Evolutionary conservation across 371 early-diverging fungal species (phyloP).

Genomic region (Mucor velutinosus): DNA sequence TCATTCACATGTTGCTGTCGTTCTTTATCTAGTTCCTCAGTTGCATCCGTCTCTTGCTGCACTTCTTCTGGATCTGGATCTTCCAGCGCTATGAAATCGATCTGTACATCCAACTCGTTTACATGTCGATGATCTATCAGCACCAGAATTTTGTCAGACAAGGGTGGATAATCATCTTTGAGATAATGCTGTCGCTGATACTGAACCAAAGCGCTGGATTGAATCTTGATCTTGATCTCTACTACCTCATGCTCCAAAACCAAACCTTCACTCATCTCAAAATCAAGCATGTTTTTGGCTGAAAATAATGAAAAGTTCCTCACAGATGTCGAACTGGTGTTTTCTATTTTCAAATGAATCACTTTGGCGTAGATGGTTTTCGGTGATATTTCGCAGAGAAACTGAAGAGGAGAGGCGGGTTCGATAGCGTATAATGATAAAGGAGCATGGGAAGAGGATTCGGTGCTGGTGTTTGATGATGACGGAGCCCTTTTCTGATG

Average conservation of each 20-base stretch:
- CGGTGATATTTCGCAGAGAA: constrained; percentile 12
- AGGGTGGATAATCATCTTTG: neutral
- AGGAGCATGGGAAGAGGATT: neutral
- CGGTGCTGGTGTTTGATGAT: neutral
- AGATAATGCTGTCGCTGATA: constrained; percentile 2
- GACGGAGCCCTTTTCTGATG: neutral
- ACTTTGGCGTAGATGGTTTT: constrained; percentile 18
- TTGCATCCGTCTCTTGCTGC: neutral
- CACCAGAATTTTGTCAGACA: constrained; percentile 13
- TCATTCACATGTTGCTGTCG: neutral
- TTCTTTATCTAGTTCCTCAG: neutral
- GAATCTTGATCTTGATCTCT: constrained; percentile 8
- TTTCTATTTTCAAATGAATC: constrained; percentile 10
- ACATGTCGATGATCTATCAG: constrained; percentile 11
- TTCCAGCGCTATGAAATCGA: constrained; percentile 8
- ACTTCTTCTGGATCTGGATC: neutral
- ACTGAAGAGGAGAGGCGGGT: constrained; percentile 10
- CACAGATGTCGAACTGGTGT: neutral
- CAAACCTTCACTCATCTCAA: constrained; percentile 11
- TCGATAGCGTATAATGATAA: neutral
- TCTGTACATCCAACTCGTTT: neutral
- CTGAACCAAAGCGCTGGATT: neutral
- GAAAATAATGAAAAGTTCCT: constrained; percentile 10
- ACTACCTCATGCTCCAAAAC: constrained; percentile 11
- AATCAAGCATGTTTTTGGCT: constrained; percentile 10